Evolutionary conservation across 257 asterid genomes (phyloP), one percentile per base, ranked within the genome.

Genomic region (Dorcoceras hygrometricum): DNA sequence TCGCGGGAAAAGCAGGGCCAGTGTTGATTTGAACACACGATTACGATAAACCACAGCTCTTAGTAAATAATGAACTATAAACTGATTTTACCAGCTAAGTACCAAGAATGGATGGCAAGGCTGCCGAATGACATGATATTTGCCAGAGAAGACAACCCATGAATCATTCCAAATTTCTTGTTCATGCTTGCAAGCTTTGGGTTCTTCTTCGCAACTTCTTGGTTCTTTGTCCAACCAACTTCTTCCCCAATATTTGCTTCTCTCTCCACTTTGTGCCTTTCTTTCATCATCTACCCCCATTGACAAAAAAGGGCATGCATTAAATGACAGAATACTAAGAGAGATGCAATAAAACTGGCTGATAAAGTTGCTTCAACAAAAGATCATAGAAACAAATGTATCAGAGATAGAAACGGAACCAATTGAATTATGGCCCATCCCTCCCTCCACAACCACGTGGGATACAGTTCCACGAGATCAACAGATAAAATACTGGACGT

Each of bases 161-260:
- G 99, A 71, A 94, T 85, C 98, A 94, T 90, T 34, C 98, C 98
- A 24, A 94, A 94, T 62, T 90, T 90, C 89, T 88, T 94, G 96
- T 94, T 94, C 99, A 94, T 90, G 59, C 96, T 74, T 62, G 91
- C 88, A 67, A 90, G 96, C 82, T 90, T 84, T 8, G 96, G 98
- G 25, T 90, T 88, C 36, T 57, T 84, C 89, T 88, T 90, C 26
- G 98, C 98, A 20, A 71, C 96, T 78, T 89, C 88, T 59, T 81
- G 78, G 80, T 90, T 94, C 77, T 94, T 86, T 16, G 98, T 94
- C 96, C 93, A 85, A 64, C 99, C 99, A 54, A 90, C 84, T 87
- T 94, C 99, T 3, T 90, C 96, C 55, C 99, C 96, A 0, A 94
- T 90, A 19, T 87, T 77, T 20, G 74, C 84, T 77, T 94, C 99